Evolutionary conservation across 1,284 basidiomycete species (phyloP).

Genomic region (Sanghuangporus baumii): DNA sequence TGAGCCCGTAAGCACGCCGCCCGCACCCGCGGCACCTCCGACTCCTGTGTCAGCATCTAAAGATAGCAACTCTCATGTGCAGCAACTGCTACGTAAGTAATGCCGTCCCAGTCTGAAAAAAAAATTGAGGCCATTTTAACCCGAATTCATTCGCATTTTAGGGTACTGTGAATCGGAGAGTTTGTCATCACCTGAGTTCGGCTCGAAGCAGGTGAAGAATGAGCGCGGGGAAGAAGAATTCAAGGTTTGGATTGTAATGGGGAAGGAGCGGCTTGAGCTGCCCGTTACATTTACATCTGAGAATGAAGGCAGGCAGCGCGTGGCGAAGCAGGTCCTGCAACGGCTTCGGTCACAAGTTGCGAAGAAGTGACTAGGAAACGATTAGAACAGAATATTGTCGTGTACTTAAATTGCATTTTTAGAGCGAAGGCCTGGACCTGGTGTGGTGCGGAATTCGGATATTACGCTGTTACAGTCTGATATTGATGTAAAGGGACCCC

Average conservation of each 20-base stretch:
- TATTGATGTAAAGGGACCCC: no score
- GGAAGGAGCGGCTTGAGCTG: slow-evolving; percentile 35
- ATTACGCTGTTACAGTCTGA: no score
- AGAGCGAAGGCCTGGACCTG: no score
- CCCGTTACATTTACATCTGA: slow-evolving; percentile 29
- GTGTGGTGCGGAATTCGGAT: no score
- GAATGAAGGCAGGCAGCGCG: slow-evolving; percentile 19
- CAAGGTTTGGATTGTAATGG: slow-evolving; percentile 40
- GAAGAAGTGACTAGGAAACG: background rate
- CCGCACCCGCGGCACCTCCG: background rate
- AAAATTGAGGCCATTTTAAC: background rate
- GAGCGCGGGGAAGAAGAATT: slow-evolving; percentile 23
- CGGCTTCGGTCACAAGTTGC: slow-evolving; percentile 7
- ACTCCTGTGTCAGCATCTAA: background rate
- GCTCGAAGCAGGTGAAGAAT: slow-evolving; percentile 23
- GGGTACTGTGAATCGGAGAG: slow-evolving; percentile 30
- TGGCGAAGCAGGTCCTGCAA: slow-evolving; percentile 16
- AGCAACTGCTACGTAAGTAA: slow-evolving; percentile 9
- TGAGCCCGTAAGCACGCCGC: background rate
- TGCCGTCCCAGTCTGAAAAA: background rate
- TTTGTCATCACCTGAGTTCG: slow-evolving; percentile 28
- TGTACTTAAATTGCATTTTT: no score
- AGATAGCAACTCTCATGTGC: background rate
- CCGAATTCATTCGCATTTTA: slow-evolving; percentile 14
- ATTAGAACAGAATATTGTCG: no score